These are phyloP conservation scores for Entomortierella chlamydospora DNA, from an alignment of 192 early-diverging fungal species.

Conservation along the genomic window DNA sequence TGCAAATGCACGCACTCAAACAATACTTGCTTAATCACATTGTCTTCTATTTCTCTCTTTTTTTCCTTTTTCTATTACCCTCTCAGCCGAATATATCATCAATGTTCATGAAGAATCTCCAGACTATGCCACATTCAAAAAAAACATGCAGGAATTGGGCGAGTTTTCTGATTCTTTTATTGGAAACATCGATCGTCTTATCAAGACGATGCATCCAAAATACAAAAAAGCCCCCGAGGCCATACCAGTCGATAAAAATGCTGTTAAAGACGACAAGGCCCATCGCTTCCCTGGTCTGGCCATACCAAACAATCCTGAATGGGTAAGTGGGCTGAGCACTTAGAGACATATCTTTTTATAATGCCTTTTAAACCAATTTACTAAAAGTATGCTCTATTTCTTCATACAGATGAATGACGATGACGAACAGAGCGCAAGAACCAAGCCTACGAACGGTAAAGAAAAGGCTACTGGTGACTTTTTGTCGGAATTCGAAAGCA, in stretches of 20 bases:
- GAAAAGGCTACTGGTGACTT: conserved; percentile 56
- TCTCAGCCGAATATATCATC: conserved; percentile 93
- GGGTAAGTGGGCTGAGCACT: conserved; percentile 40
- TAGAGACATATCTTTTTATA: too few relatives aligned
- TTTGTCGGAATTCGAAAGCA: conserved; percentile 72
- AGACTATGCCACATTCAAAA: conserved; percentile 74
- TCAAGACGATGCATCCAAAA: conserved; percentile 84
- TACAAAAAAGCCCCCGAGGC: conserved; percentile 40
- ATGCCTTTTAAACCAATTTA: too few relatives aligned
- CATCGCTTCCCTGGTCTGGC: conserved; percentile 85
- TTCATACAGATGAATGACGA: conserved; percentile 11
- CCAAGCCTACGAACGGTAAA: conserved; percentile 5
- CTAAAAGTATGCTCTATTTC: not conserved
- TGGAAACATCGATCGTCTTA: conserved; percentile 87
- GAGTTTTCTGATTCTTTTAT: conserved; percentile 90
- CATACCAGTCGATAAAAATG: conserved; percentile 33
- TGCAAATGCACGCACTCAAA: not conserved
- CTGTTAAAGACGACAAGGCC: conserved; percentile 65
- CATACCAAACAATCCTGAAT: conserved; percentile 60
- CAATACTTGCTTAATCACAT: too few relatives aligned
- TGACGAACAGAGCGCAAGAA: not conserved
- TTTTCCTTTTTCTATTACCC: too few relatives aligned
- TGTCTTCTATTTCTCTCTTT: too few relatives aligned
- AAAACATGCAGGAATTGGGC: conserved; percentile 72
- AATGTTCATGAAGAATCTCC: conserved; percentile 80